phyloP scores from a whole-genome alignment of 1,284 basidiomycete species.

The Cryptococcus sp. region DNA sequence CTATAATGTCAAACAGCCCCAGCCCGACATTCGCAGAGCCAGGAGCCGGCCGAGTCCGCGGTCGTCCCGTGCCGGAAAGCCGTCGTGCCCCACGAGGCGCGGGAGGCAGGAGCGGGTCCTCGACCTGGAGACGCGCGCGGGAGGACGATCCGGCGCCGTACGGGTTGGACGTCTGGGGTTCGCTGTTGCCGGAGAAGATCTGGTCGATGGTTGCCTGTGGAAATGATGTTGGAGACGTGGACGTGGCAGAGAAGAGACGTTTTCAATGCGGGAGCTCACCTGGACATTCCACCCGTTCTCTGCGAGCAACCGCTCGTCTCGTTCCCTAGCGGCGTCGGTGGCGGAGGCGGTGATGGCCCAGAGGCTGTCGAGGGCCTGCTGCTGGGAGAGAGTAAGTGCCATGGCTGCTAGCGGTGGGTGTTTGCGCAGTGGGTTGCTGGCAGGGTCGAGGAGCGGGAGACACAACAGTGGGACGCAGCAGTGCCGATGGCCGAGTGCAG shows the following conservation, averaged over 20 bases:
- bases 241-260: no score
- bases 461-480: no score
- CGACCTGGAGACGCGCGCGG: conserved; percentile 10
- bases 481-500: no score
- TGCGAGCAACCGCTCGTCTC: conserved; percentile 44
- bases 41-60: conserved; percentile 2
- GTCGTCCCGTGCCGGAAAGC: conserved; percentile 16
- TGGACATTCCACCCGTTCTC: conserved; percentile 49
- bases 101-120: conserved; percentile 15
- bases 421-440: not conserved
- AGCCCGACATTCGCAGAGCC: conserved; percentile 16
- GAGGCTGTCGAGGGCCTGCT: conserved; percentile 42
- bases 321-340: conserved; percentile 28
- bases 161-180: not conserved
- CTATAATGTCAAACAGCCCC: conserved; percentile 36
- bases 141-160: conserved; percentile 1
- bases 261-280: conserved; percentile 29
- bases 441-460: no score
- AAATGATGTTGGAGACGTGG: no score
- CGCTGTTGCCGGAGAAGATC: conserved; percentile 28
- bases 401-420: conserved; percentile 4
- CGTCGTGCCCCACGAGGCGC: conserved; percentile 14
- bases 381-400: conserved; percentile 32
- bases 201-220: conserved; percentile 35
- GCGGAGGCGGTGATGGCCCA: conserved; percentile 46